These are phyloP conservation scores for Epichloe hybrida DNA, from an alignment of 2,329 filamentous ascomycete genomes.

Conservation along the genomic window DNA sequence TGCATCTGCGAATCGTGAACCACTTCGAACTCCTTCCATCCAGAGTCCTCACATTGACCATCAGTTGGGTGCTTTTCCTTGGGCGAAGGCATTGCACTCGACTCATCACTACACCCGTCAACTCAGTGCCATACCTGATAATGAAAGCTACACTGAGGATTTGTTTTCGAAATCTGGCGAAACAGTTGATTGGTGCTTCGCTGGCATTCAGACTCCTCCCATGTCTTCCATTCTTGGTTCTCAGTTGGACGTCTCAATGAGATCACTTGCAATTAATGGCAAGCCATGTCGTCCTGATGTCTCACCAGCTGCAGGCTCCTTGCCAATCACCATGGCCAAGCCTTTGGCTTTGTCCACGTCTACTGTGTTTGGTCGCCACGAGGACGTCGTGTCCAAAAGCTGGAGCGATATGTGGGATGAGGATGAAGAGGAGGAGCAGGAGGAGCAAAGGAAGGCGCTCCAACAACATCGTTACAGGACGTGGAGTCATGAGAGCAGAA, in stretches of 20 bases:
- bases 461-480: conserved; percentile 60
- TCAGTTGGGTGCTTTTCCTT: conserved; percentile 64
- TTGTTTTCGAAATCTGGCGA: conserved; percentile 69
- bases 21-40: conserved; percentile 87
- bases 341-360: conserved; percentile 60
- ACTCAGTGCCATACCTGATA: conserved; percentile 74
- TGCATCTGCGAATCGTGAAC: conserved; percentile 82
- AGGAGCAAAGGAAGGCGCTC: conserved; percentile 43
- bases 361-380: conserved; percentile 64
- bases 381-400: conserved; percentile 82
- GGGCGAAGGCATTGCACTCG: conserved; percentile 79
- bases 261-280: conserved; percentile 48
- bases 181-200: conserved; percentile 65
- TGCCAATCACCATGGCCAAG: conserved; percentile 70
- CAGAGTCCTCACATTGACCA: conserved; percentile 71
- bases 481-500: conserved; percentile 64
- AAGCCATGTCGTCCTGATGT: conserved; percentile 28
- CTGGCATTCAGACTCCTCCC: conserved; percentile 63
- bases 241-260: conserved; percentile 66
- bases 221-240: conserved; percentile 77
- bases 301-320: conserved; percentile 51
- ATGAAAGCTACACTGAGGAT: conserved; percentile 70
- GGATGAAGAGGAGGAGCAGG: conserved; percentile 64
- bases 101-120: conserved; percentile 59
- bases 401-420: conserved; percentile 99